Evolutionary conservation across 768 basidiomycete species (phyloP).

Genomic region (Sporobolomyces phaffii): DNA sequence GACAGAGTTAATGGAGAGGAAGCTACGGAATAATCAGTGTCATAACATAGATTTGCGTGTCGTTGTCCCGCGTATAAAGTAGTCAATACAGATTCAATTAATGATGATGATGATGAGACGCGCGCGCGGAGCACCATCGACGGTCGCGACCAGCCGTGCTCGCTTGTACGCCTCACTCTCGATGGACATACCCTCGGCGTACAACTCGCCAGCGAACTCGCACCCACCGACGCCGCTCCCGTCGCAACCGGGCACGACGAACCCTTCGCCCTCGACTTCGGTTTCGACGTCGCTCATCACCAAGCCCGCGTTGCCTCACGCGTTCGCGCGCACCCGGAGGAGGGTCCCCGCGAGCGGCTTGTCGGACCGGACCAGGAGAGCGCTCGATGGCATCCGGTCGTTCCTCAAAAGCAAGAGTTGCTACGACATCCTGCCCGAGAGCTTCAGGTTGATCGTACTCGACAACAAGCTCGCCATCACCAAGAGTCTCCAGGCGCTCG

Average conservation of each 20-base stretch:
- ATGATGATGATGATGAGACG: too few species aligned
- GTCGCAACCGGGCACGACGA: constrained; percentile 9
- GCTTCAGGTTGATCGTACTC: constrained; percentile 85
- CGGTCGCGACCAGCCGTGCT: too few species aligned
- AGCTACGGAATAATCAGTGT: too few species aligned
- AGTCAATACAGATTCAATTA: too few species aligned
- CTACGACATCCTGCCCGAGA: constrained; percentile 96
- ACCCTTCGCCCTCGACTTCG: constrained; percentile 10
- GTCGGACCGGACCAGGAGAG: constrained; percentile 33
- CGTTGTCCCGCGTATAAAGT: too few species aligned
- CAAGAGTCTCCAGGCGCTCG: constrained; percentile 80
- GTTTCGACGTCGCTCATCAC: constrained; percentile 1
- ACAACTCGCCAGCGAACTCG: constrained; percentile 2
- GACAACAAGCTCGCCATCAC: constrained; percentile 94
- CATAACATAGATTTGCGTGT: too few species aligned
- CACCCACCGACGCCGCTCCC: constrained; percentile 2
- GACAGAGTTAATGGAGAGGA: too few species aligned
- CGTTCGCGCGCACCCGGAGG: background rate
- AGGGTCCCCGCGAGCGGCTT: constrained; percentile 19
- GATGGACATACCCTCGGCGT: constrained; percentile 12
- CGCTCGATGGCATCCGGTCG: constrained; percentile 57
- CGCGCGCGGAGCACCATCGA: too few species aligned
- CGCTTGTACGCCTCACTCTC: too few species aligned
- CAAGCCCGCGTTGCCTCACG: background rate
- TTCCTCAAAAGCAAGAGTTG: constrained; percentile 72